Evolutionary conservation across 2,329 filamentous ascomycete genomes (phyloP).

Genomic region (Colletotrichum lupini): DNA sequence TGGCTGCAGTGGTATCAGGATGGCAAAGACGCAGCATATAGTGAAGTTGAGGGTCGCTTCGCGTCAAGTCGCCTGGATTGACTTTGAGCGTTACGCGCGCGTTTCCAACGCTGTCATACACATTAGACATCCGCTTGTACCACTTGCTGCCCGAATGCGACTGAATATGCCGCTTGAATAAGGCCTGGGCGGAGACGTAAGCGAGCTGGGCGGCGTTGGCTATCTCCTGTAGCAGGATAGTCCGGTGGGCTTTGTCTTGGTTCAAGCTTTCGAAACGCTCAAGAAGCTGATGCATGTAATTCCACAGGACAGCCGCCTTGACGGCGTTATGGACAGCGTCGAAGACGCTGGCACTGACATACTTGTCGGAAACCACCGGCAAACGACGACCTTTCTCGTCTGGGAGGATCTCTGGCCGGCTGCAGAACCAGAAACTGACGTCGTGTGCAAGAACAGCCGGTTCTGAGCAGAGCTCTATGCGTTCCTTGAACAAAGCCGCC

Average conservation of each 20-base stretch:
- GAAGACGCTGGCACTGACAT: conserved; percentile 54
- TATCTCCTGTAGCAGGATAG: conserved; percentile 56
- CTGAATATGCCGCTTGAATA: conserved; percentile 54
- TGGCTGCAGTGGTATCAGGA: conserved; percentile 44
- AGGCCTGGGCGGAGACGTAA: conserved; percentile 49
- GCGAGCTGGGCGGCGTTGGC: conserved; percentile 57
- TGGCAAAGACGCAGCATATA: conserved; percentile 58
- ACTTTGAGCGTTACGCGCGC: conserved; percentile 52
- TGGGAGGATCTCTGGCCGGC: conserved; percentile 52
- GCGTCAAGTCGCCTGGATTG: conserved; percentile 51
- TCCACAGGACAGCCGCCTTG: conserved; percentile 51
- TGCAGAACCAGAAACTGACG: conserved; percentile 52
- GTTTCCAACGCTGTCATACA: conserved; percentile 45
- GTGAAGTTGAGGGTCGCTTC: conserved; percentile 52
- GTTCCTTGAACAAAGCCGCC: conserved; percentile 45
- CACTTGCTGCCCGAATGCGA: conserved; percentile 47
- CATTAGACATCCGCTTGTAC: conserved; percentile 53
- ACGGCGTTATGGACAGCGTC: conserved; percentile 52
- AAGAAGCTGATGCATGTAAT: conserved; percentile 51
- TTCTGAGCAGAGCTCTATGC: conserved; percentile 47
- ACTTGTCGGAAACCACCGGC: conserved; percentile 51
- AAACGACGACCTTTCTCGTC: conserved; percentile 56
- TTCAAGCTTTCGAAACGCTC: conserved; percentile 42
- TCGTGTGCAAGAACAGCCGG: conserved; percentile 45
- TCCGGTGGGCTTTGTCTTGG: conserved; percentile 43